Evolutionary conservation across 2,329 filamentous ascomycete species (phyloP), one percentile per base, ranked within the genome.

Genomic region (Ophiocordyceps camponoti-leonardi): DNA sequence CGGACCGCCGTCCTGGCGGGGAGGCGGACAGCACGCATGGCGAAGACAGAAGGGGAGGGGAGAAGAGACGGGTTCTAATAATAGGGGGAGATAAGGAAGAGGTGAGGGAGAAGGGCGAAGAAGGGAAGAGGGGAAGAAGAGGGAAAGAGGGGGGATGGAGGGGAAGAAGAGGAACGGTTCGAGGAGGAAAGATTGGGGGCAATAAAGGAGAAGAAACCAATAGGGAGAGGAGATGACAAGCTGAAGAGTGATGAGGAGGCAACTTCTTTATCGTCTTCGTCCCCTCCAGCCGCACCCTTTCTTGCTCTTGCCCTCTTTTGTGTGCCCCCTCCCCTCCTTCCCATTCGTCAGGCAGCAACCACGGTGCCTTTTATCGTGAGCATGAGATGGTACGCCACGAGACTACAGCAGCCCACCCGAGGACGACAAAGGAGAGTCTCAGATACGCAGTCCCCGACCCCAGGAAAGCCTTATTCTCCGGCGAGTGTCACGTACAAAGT

Each of bases 11-110:
- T 43, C 35, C 16, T 41, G 37, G 45, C 45, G 35, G 45, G 44
- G 37, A 45, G 45, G 42, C 46, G 46, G 46, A 42, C 46, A 45
- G 47, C 48, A 33, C 49, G 50, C 43, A 52, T 44, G 45, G 49
- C 48, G 45, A 48, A 39, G 49, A 52, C 50, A 30, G 45, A 40
- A 28, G 31, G 6, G 23, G 18, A 11, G 41, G 8, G 37, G 14
- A 37, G n/a, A 5, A 26, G 41, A 5, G 37, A 4, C 1, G 26
- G 18, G 18, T 18, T 18, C n/a, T n/a, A n/a, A n/a, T 40, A 30
- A 44, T 28, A 40, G 37, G n/a, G n/a, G n/a, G n/a, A n/a, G n/a
- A n/a, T 10, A n/a, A 40, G n/a, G 37, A n/a, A 33, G 30, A 16
- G 30, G 30, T 12, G 30, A 33, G 30, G 12, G 13, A 7, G 33